phyloP scores from a whole-genome alignment of 2,329 filamentous ascomycete genomes.

The Byssothecium circinans region DNA sequence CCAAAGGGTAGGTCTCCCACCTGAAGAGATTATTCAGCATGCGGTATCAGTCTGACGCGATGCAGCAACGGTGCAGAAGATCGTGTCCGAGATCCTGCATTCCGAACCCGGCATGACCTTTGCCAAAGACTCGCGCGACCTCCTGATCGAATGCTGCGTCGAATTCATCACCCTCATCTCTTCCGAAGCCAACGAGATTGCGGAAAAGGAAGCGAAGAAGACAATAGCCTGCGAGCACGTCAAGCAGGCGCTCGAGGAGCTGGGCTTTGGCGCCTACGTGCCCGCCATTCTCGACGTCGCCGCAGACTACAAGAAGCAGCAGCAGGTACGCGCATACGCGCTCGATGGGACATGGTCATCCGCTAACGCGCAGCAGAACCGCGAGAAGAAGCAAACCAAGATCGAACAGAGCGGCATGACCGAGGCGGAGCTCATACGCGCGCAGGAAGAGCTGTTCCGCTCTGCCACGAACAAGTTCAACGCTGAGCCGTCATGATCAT shows the following conservation, averaged over 20 bases:
- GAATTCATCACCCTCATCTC: conserved; percentile 98
- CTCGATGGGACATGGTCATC: neutral
- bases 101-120: conserved; percentile 78
- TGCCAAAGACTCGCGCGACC: conserved; percentile 90
- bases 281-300: conserved; percentile 83
- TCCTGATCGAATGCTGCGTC: conserved; percentile 97
- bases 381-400: conserved; percentile 97
- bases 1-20: conserved; percentile 40
- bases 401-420: conserved; percentile 92
- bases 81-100: conserved; percentile 90
- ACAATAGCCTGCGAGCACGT: conserved; percentile 98
- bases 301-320: conserved; percentile 85
- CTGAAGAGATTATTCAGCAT: neutral
- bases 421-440: conserved; percentile 82
- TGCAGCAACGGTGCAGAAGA: conserved; percentile 72
- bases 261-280: conserved; percentile 92
- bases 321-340: conserved; percentile 68
- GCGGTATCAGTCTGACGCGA: conserved; percentile 16
- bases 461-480: conserved; percentile 75
- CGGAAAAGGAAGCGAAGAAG: conserved; percentile 98
- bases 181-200: conserved; percentile 98
- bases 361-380: conserved; percentile 60
- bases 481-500: conserved; percentile 48
- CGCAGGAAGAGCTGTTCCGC: conserved; percentile 91
- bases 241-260: conserved; percentile 86